Percentiles rank a stretch among this genome's conserved stretches.
Evolutionary conservation across 1,284 basidiomycete genomes (phyloP).

Genomic region (Boletellus deceptivus): DNA sequence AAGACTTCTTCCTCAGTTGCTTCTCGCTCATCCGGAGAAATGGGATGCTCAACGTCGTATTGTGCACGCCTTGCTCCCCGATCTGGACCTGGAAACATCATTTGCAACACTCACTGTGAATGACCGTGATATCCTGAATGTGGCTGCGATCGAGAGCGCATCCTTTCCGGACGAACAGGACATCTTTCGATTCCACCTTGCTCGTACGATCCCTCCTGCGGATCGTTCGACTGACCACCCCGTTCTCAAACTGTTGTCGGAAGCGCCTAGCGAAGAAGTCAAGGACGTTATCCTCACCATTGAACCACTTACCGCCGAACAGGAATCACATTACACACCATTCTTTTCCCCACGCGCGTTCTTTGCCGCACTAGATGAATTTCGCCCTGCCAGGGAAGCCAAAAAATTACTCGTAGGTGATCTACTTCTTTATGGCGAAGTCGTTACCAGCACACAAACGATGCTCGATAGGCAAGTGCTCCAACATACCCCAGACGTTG

Average conservation of each 20-base stretch:
- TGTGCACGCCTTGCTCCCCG: constrained; percentile 24
- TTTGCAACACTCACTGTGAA: constrained; percentile 53
- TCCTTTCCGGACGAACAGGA: constrained; percentile 53
- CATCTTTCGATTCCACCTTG: constrained; percentile 58
- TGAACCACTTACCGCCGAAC: constrained; percentile 39
- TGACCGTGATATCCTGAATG: constrained; percentile 30
- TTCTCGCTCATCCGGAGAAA: constrained; percentile 26
- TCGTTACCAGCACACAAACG: constrained; percentile 93
- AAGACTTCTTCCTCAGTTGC: constrained; percentile 28
- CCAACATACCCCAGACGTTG: not conserved
- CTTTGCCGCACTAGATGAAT: constrained; percentile 40
- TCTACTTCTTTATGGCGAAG: constrained; percentile 82
- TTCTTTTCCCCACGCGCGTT: constrained; percentile 54
- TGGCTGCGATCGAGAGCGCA: constrained; percentile 1
- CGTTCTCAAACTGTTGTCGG: constrained; percentile 20
- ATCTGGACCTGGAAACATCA: constrained; percentile 23
- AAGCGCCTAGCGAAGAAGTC: constrained; percentile 30
- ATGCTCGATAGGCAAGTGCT: constrained; percentile 83
- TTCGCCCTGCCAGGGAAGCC: constrained; percentile 20
- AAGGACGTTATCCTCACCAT: constrained; percentile 54
- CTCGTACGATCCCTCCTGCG: constrained; percentile 35
- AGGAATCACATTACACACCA: constrained; percentile 43
- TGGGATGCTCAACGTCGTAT: constrained; percentile 17
- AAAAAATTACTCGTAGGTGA: constrained; percentile 68
- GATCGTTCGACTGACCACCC: constrained; percentile 16